These are phyloP conservation scores for Bipolaris oryzae DNA, from an alignment of 2,329 filamentous ascomycete species.

Conservation along the genomic window DNA sequence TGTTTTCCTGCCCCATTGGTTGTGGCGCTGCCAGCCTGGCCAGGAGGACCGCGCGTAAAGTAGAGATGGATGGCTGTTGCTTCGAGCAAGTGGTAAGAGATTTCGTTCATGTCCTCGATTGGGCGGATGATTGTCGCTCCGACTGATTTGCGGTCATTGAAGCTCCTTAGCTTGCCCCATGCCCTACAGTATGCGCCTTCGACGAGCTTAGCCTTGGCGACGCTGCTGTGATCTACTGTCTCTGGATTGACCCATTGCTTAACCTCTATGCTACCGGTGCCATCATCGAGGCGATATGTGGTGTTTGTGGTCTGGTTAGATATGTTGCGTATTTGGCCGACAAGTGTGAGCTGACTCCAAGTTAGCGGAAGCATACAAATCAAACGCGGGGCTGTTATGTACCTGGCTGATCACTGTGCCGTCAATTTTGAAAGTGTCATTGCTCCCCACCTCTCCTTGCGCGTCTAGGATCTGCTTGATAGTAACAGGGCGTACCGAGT, in stretches of 20 bases:
- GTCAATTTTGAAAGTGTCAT: constrained; percentile 78
- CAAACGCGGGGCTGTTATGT: constrained; percentile 11
- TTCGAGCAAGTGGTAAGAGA: constrained; percentile 91
- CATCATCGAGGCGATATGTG: constrained; percentile 93
- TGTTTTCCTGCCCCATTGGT: constrained; percentile 34
- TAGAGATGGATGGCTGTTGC: constrained; percentile 86
- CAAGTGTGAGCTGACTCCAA: constrained; percentile 72
- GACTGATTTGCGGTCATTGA: constrained; percentile 82
- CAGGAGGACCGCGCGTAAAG: constrained; percentile 74
- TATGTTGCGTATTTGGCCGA: constrained; percentile 89
- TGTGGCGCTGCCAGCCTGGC: constrained; percentile 45
- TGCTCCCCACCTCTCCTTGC: constrained; percentile 62
- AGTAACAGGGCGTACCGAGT: constrained; percentile 89
- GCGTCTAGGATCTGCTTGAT: constrained; percentile 93
- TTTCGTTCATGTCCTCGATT: constrained; percentile 85
- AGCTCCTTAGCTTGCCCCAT: constrained; percentile 82
- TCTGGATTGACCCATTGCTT: constrained; percentile 82
- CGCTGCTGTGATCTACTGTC: constrained; percentile 53
- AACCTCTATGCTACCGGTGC: constrained; percentile 88
- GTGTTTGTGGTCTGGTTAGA: constrained; percentile 87
- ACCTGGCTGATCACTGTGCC: constrained; percentile 69
- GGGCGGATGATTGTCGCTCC: constrained; percentile 80
- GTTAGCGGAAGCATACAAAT: constrained; percentile 14
- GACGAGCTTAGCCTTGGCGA: constrained; percentile 62
- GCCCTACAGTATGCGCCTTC: constrained; percentile 83